Percentiles rank a stretch among this genome's conserved stretches.
These are phyloP conservation scores for Populus ilicifolia DNA, from an alignment of 345 rosid species.

Conservation along the genomic window DNA sequence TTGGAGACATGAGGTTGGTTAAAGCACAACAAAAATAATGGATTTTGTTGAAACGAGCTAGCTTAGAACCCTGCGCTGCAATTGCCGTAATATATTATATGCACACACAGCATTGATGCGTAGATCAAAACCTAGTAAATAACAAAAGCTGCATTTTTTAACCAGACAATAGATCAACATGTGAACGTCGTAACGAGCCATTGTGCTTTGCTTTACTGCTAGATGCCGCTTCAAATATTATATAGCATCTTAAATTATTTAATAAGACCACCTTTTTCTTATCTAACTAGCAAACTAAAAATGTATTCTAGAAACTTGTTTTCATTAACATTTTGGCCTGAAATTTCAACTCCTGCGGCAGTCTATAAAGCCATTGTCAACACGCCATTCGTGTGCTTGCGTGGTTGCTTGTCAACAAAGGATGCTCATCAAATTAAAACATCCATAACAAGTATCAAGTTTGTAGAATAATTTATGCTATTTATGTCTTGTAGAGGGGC, in stretches of 20 bases:
- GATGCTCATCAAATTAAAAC: slow-evolving; percentile 1
- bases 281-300: neutral
- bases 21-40: slow-evolving; percentile 33
- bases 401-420: slow-evolving; percentile 25
- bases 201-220: neutral
- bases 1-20: slow-evolving; percentile 39
- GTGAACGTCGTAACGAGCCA: slow-evolving; percentile 4
- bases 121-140: neutral
- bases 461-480: neutral
- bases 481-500: neutral
- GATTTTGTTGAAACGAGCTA: slow-evolving; percentile 8
- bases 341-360: slow-evolving; percentile 28
- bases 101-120: neutral
- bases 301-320: neutral
- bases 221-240: neutral
- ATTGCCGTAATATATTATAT: neutral
- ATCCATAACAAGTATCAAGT: neutral
- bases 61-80: neutral
- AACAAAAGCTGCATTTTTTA: neutral
- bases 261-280: neutral
- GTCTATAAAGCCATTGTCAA: slow-evolving; percentile 9
- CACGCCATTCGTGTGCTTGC: slow-evolving; percentile 12
- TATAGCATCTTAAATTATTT: neutral
- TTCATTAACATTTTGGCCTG: neutral
- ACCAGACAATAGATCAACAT: neutral